phyloP scores from a whole-genome alignment of 2,329 filamentous ascomycete species.

The Penicillium aurantiogriseum region DNA sequence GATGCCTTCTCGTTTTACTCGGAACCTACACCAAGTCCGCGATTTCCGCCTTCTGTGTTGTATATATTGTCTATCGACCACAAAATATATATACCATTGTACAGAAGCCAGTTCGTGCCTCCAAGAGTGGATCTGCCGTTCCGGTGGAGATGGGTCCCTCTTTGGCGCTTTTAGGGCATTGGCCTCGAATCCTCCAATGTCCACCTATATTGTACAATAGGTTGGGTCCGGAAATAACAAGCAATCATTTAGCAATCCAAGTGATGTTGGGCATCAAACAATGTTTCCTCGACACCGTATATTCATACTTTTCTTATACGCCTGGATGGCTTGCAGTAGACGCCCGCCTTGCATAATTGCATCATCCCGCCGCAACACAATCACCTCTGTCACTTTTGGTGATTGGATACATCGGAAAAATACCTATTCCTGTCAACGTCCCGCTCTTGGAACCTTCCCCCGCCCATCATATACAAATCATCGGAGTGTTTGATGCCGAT shows the following conservation, averaged over 20 bases:
- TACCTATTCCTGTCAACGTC: not conserved
- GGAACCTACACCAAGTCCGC: not conserved
- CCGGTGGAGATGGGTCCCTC: conserved; percentile 15
- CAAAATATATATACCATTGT: not conserved
- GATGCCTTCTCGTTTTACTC: not conserved
- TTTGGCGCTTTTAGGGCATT: conserved; percentile 12
- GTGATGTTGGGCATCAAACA: conserved; percentile 13
- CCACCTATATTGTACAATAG: conserved; percentile 2
- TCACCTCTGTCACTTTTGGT: conserved; percentile 5
- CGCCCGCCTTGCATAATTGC: conserved; percentile 21
- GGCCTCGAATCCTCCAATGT: conserved; percentile 8
- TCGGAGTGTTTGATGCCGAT: not conserved
- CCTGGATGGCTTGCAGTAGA: conserved; percentile 20
- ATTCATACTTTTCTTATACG: conserved; percentile 10
- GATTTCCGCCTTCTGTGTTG: not conserved
- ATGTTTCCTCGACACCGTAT: not conserved
- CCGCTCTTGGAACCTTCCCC: not conserved
- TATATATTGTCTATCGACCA: not conserved
- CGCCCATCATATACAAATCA: not conserved
- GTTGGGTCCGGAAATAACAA: not conserved
- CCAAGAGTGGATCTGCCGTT: conserved; percentile 16
- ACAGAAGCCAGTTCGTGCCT: conserved; percentile 9
- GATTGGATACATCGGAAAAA: conserved; percentile 10
- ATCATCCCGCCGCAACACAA: conserved; percentile 17
- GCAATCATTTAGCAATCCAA: not conserved